These are phyloP conservation scores for Phytophthora pini DNA, from an alignment of 352 stramenopile genomes.

Conservation along the genomic window DNA sequence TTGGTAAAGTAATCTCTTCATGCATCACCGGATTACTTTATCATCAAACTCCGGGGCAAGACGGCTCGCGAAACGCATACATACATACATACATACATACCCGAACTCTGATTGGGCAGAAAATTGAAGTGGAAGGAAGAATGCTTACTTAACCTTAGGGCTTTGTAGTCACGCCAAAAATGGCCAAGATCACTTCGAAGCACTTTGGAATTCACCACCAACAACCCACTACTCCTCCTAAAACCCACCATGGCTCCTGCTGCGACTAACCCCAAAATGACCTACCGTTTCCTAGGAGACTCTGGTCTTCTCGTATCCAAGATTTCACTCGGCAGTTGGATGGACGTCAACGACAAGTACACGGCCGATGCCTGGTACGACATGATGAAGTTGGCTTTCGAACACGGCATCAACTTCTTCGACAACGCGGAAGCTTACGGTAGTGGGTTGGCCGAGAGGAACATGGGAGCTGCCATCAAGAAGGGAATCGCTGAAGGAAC, in stretches of 20 bases:
- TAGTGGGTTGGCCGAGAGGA: constrained; percentile 36
- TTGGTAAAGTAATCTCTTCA: too few relatives aligned
- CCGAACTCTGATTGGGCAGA: too few relatives aligned
- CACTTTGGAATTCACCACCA: background rate
- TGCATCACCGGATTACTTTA: too few relatives aligned
- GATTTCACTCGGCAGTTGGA: constrained; percentile 6
- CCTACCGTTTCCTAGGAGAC: background rate
- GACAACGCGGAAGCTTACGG: constrained; percentile 47
- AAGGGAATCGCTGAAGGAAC: constrained; percentile 34
- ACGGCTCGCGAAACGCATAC: too few relatives aligned
- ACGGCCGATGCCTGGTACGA: constrained; percentile 31
- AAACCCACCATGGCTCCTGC: background rate
- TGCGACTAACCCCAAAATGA: background rate
- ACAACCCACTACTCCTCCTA: background rate
- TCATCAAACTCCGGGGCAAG: too few relatives aligned
- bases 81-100: too few relatives aligned
- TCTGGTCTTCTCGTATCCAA: constrained; percentile 38
- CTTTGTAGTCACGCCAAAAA: too few relatives aligned
- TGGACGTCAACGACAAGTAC: constrained; percentile 24
- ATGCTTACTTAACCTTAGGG: too few relatives aligned
- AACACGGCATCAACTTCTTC: constrained; percentile 62
- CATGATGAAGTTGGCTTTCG: constrained; percentile 39
- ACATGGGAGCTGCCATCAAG: constrained; percentile 42
- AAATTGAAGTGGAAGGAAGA: too few relatives aligned
- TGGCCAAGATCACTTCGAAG: too few relatives aligned